Percentiles rank a stretch among this genome's conserved stretches.
phyloP scores from a whole-genome alignment of 352 stramenopile genomes.

The Phytophthora hybrid region DNA sequence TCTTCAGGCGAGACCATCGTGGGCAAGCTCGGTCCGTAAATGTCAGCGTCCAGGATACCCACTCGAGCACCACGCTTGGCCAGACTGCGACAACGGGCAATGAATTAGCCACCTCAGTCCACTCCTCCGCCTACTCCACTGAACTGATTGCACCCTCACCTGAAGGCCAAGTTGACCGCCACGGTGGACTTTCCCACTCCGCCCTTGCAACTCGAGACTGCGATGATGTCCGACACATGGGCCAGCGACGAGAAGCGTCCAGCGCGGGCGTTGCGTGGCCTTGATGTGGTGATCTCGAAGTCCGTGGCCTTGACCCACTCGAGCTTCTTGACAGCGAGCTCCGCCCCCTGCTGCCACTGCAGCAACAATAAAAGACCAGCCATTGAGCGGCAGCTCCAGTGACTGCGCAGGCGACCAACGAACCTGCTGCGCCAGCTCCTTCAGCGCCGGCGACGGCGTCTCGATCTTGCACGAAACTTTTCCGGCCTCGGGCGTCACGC shows the following conservation, averaged over 20 bases:
- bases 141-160: conserved; percentile 31
- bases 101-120: neutral
- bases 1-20: conserved; percentile 94
- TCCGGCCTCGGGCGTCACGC: conserved; percentile 50
- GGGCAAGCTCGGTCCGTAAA: conserved; percentile 98
- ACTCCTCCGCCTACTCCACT: neutral
- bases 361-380: neutral
- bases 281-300: conserved; percentile 69
- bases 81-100: conserved; percentile 52
- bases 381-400: neutral
- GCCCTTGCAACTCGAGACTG: conserved; percentile 95
- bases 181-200: conserved; percentile 99
- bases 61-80: conserved; percentile 92
- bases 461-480: conserved; percentile 82
- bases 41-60: conserved; percentile 99
- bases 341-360: conserved; percentile 78
- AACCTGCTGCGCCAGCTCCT: conserved; percentile 75
- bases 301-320: conserved; percentile 81
- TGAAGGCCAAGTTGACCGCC: conserved; percentile 98
- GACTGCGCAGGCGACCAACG: neutral
- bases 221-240: conserved; percentile 90
- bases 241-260: conserved; percentile 80
- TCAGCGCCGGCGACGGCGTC: conserved; percentile 70
- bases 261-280: conserved; percentile 72
- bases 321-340: conserved; percentile 56